These are phyloP conservation scores for Haplographium delicatum DNA, from an alignment of 495 filamentous ascomycete species.

Conservation along the genomic window DNA sequence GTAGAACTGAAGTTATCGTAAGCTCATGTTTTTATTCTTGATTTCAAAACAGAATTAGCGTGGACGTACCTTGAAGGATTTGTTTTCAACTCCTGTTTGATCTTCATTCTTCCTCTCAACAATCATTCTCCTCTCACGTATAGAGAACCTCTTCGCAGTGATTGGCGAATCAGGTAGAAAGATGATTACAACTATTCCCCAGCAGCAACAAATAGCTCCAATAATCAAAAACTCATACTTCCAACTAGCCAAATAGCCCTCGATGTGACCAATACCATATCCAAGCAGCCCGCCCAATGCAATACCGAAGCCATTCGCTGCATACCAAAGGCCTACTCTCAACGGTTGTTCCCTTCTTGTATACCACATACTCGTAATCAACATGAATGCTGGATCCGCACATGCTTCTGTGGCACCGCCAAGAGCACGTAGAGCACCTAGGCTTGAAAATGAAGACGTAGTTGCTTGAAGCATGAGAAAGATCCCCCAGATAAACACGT, in stretches of 20 bases:
- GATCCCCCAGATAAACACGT: conserved; percentile 54
- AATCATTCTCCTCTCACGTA: conserved; percentile 52
- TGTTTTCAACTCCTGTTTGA: conserved; percentile 65
- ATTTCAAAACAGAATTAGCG: background rate
- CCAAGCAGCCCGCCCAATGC: conserved; percentile 13
- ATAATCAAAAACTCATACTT: conserved; percentile 58
- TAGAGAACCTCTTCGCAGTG: conserved; percentile 52
- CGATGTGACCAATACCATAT: conserved; percentile 22
- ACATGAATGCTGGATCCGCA: conserved; percentile 55
- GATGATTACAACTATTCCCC: conserved; percentile 11
- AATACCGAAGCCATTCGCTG: conserved; percentile 55
- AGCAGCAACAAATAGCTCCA: conserved; percentile 8
- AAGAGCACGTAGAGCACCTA: conserved; percentile 54
- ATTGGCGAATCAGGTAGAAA: conserved; percentile 57
- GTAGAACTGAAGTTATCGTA: background rate
- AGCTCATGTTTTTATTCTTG: background rate
- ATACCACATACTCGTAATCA: conserved; percentile 59
- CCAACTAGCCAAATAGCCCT: conserved; percentile 11
- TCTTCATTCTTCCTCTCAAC: conserved; percentile 58
- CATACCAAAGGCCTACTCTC: conserved; percentile 54
- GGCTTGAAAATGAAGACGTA: conserved; percentile 29
- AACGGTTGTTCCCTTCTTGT: conserved; percentile 48
- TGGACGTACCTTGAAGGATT: conserved; percentile 69
- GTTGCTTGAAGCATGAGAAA: conserved; percentile 32
- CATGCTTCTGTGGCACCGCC: conserved; percentile 56